A percentile compares a stretch with the other conserved stretches of the same genome.
Conservation (phyloP, 345 rosid genomes). For the Cardamine resedifolia region DNA sequence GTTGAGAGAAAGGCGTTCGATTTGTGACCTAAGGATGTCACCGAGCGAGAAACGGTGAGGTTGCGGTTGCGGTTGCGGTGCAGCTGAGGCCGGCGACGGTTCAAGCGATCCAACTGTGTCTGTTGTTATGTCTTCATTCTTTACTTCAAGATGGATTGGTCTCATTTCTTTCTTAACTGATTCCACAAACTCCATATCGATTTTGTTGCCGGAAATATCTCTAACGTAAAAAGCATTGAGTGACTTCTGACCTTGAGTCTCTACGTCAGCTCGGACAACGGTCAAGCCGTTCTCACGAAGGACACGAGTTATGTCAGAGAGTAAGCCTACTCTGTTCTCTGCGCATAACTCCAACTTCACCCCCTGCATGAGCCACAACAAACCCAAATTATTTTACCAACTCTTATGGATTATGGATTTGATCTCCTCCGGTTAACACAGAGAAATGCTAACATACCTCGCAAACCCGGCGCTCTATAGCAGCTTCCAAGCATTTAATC, state of each 20-base stretch:
- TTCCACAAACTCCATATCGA: constrained; percentile 61
- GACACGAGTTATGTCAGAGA: constrained; percentile 65
- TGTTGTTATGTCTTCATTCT: constrained; percentile 26
- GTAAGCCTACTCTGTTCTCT: constrained; percentile 56
- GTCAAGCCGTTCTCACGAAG: constrained; percentile 69
- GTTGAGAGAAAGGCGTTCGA: constrained; percentile 53
- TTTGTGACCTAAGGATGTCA: constrained; percentile 47
- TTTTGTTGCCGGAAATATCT: constrained; percentile 54
- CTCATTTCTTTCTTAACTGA: constrained; percentile 69
- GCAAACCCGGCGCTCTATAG: constrained; percentile 68
- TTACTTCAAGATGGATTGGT: constrained; percentile 50
- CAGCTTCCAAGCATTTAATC: constrained; percentile 92
- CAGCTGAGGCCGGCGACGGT: background rate
- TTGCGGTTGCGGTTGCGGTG: constrained; percentile 23
- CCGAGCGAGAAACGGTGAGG: constrained; percentile 46
- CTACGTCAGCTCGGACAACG: constrained; percentile 66
- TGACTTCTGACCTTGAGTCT: constrained; percentile 57
- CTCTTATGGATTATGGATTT: constrained; percentile 41
- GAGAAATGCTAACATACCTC: constrained; percentile 27
- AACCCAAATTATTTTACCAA: background rate
- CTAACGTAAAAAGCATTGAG: constrained; percentile 59
- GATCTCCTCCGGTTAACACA: constrained; percentile 33
- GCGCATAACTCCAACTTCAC: constrained; percentile 58
- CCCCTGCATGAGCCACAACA: constrained; percentile 52
- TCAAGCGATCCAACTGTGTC: background rate